These are phyloP conservation scores for Albatrellus ellisii DNA, from an alignment of 768 basidiomycete species.

Conservation along the genomic window DNA sequence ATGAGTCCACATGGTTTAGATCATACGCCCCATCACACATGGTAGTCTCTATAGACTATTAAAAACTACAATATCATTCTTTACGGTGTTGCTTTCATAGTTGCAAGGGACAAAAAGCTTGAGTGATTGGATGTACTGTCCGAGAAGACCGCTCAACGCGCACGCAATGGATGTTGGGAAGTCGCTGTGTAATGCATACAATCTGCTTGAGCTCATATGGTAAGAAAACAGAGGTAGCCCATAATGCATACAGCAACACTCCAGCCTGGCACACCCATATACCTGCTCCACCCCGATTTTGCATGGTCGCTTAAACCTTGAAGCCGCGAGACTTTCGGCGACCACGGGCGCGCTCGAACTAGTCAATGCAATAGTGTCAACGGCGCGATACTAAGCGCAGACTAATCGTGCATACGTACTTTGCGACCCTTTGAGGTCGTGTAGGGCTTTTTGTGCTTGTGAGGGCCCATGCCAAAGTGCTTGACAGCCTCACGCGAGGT, in stretches of 20 bases:
- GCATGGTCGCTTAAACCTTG: constrained; percentile 62
- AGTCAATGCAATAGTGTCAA: constrained; percentile 8
- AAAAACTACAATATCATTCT: no score
- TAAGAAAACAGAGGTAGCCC: constrained; percentile 13
- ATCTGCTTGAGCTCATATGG: constrained; percentile 7
- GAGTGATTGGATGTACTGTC: no score
- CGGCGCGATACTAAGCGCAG: no score
- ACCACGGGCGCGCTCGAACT: constrained; percentile 98
- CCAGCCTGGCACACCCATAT: constrained; percentile 15
- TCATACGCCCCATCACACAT: no score
- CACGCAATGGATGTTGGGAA: neutral
- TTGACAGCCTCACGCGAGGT: constrained; percentile 90
- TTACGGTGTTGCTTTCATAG: no score
- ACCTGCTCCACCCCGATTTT: constrained; percentile 23
- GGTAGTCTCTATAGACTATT: no score
- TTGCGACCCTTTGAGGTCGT: constrained; percentile 95
- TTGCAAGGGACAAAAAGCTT: no score
- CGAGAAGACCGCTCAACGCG: neutral
- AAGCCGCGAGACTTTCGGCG: constrained; percentile 97
- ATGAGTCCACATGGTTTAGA: neutral
- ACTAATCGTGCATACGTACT: constrained; percentile 25
- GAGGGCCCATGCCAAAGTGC: constrained; percentile 97
- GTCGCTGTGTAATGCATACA: constrained; percentile 5
- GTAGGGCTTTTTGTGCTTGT: constrained; percentile 98
- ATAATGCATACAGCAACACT: constrained; percentile 21